These are phyloP conservation scores for Taiozyma sp. DNA, from an alignment of 1,139 yeast species.

Conservation along the genomic window DNA sequence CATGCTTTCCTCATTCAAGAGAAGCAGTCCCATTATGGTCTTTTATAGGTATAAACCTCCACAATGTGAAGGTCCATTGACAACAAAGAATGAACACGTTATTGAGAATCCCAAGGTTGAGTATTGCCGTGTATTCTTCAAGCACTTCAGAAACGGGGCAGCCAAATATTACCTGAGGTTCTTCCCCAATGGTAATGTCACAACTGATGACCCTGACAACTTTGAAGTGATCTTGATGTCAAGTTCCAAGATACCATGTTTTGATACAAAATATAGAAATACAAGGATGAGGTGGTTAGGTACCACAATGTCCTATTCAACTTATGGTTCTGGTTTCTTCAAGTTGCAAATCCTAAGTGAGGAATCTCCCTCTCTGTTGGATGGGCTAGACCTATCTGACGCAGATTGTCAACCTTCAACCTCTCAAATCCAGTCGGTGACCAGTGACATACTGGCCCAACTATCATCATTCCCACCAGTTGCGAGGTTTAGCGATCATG, in stretches of 20 bases:
- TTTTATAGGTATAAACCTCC: slow-evolving; percentile 24
- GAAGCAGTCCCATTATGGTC: slow-evolving; percentile 24
- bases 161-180: slow-evolving; percentile 17
- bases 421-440: neutral
- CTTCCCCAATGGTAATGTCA: slow-evolving; percentile 15
- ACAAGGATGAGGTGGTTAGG: slow-evolving; percentile 23
- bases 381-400: slow-evolving; percentile 6
- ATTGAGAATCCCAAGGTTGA: slow-evolving; percentile 8
- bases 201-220: slow-evolving; percentile 8
- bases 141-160: slow-evolving; percentile 12
- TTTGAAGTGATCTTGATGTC: slow-evolving; percentile 18
- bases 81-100: neutral
- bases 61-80: neutral
- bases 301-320: slow-evolving; percentile 14
- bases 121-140: slow-evolving; percentile 19
- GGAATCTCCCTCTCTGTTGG: slow-evolving; percentile 26
- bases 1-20: slow-evolving; percentile 24
- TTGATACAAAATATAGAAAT: slow-evolving; percentile 15
- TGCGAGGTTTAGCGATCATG: slow-evolving; percentile 23
- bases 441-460: slow-evolving; percentile 5
- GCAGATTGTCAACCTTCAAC: slow-evolving; percentile 2
- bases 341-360: slow-evolving; percentile 26
- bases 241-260: slow-evolving; percentile 14
- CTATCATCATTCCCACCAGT: slow-evolving; percentile 16
- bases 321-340: slow-evolving; percentile 16